Evolutionary conservation across 2,329 filamentous ascomycete genomes (phyloP), one percentile per base, ranked within the genome.

Genomic region (Didymella pinodella): DNA sequence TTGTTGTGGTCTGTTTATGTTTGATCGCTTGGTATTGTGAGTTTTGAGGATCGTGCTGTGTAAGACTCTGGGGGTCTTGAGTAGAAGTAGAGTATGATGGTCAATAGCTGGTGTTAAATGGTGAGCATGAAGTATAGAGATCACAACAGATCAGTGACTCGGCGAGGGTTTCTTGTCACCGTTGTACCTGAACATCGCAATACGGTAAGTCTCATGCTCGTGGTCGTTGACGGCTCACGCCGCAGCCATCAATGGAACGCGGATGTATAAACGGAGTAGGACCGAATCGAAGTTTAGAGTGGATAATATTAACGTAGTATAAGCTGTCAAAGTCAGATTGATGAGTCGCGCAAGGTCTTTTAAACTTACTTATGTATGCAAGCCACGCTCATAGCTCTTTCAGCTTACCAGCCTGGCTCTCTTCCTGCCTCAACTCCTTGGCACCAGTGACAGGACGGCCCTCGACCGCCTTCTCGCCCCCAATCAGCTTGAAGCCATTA

Each of bases 401-500:
- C 58, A 78, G 69, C 45, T 76, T 74, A 11, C 57, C 59, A 2
- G 65, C 60, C 29, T 73, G 70, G 10, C 68, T 73, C 63, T 79
- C 76, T 25, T 67, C 62, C 34, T 75, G 66, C 44, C 73, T 63
- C 57, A 79, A 34, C 48, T 77, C 74, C 48, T 78, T 74, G n/a
- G 74, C 70, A 3, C 75, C 80, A 10, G 66, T 78, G 8, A 68
- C 70, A 8, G 76, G 79, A 28, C 74, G 66, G 18, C 78, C 75
- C 6, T 75, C 77, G 3, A 88, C 85, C 16, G 86, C 86, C 45
- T 81, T 78, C 48, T 84, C 82, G 0, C 86, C 93, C 3, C 91
- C 93, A 57, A 92, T 85, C 0, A 85, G 75, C 72, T 88, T 85
- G 73, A 97, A 95, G 0, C 85, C 90, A 68, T 88, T 91, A 70